Percentiles rank a stretch among this genome's conserved stretches.
phyloP scores from a whole-genome alignment of 2,329 filamentous ascomycete species.

The Verticillium alfalfae region DNA sequence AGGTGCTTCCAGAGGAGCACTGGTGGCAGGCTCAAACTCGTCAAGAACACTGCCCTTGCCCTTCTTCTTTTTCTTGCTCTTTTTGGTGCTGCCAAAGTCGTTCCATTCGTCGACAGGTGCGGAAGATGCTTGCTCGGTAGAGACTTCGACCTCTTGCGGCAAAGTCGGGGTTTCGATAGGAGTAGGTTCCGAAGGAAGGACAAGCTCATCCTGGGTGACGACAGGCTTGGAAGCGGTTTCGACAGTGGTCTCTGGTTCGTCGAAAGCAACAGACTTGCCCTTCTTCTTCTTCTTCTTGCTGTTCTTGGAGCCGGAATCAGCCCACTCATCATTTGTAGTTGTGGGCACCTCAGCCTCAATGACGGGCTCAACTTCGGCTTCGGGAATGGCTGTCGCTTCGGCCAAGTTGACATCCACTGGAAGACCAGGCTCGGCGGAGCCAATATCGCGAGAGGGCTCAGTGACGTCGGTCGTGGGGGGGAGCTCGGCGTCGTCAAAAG shows the following conservation, averaged over 20 bases:
- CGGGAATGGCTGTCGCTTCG: background rate
- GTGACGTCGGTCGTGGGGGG: background rate
- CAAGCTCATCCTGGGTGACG: background rate
- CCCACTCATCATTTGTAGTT: background rate
- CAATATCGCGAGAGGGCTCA: background rate
- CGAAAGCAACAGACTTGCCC: background rate
- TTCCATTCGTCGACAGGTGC: background rate
- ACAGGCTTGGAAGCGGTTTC: background rate
- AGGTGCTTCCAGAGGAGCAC: background rate
- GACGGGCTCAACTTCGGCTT: background rate
- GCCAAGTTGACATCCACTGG: too few species aligned
- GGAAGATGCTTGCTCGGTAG: background rate
- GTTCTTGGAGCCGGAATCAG: background rate
- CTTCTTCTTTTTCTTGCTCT: conserved; percentile 21
- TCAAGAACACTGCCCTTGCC: conserved; percentile 4
- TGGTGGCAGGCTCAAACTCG: background rate
- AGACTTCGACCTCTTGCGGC: background rate
- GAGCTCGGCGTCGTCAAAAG: background rate
- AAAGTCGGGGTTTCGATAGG: background rate
- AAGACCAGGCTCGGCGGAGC: background rate
- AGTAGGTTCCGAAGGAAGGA: background rate
- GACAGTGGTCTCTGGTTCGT: background rate
- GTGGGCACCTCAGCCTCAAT: background rate
- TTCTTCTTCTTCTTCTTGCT: conserved; percentile 1
- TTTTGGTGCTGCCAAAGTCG: conserved; percentile 13